Conservation (phyloP, 176 grass and related monocot genomes). For the Carex littledalei region DNA sequence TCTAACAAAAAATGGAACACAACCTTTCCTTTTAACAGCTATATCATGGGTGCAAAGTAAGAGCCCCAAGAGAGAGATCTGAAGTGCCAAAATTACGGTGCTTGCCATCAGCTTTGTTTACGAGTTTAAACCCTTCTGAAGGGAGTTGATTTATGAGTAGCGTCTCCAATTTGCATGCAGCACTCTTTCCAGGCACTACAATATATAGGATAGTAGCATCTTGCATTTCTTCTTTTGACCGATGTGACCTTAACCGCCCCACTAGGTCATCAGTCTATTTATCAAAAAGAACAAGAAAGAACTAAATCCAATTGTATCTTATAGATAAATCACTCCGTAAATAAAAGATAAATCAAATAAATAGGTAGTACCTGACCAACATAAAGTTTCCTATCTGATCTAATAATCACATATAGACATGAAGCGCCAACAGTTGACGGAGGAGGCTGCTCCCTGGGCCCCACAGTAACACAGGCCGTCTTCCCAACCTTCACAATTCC, state of each 20-base stretch:
- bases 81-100: conserved; percentile 76
- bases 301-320: not conserved
- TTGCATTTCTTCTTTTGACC: conserved; percentile 76
- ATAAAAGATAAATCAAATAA: not conserved
- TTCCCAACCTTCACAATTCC: conserved; percentile 43
- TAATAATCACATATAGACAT: conserved; percentile 74
- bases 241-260: conserved; percentile 63
- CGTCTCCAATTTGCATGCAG: conserved; percentile 89
- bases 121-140: conserved; percentile 58
- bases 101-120: conserved; percentile 81
- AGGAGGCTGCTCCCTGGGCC: conserved; percentile 76
- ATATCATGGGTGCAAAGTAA: conserved; percentile 27
- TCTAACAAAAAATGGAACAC: not conserved
- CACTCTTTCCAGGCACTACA: conserved; percentile 75
- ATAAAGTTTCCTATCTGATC: conserved; percentile 67
- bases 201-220: conserved; percentile 56
- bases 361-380: conserved; percentile 68
- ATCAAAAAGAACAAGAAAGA: conserved; percentile 23
- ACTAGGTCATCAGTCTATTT: conserved; percentile 82
- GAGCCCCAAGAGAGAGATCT: conserved; percentile 30
- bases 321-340: conserved; percentile 7
- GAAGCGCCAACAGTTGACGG: conserved; percentile 85
- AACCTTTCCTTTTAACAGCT: not conserved
- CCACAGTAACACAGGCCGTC: conserved; percentile 47
- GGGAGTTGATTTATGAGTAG: conserved; percentile 90